Evolutionary conservation across 768 basidiomycete species (phyloP), one percentile per base, ranked within the genome.

Genomic region (Panaeolus cyanescens): DNA sequence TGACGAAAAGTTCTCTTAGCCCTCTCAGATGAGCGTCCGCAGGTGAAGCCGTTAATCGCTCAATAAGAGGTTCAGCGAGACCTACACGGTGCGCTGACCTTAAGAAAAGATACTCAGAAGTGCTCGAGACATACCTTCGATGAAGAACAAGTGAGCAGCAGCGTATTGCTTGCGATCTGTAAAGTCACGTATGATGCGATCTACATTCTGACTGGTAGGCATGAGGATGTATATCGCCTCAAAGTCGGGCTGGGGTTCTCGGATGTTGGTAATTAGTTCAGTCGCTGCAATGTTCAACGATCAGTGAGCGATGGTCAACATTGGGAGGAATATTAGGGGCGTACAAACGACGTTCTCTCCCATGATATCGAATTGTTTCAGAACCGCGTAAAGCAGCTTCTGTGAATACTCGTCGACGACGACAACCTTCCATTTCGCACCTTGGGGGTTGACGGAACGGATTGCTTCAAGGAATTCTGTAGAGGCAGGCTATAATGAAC

Each of bases 261-360:
- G 89, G 70, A 88, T 74, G 67, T 79, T 90, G 63, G 90, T 87
- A 72, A 99, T 93, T 58, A 90, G 85, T 75, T 99, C 96, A 74
- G 99, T 92, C 70, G 93, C 96, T 99, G 74, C 15, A 33, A 12
- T 31, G 20, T n/a, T 5, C 5, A 42, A 7, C 19, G 25, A 50
- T 50, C 45, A 54, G 45, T 31, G 32, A 20, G 45, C 32, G 56
- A 63, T 50, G 55, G n/a, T 60, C 50, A 45, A 45, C 12, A 59
- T 59, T 32, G 53, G 33, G 45, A 32, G 45, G 13, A 39, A 15
- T 10, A 37, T 54, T 25, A 42, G 42, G 12, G 56, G 81, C 94
- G 72, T 78, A 97, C 96, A 84, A 50, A 95, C 97, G 40, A 99
- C 94, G 80, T 96, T 96, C 81, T 97, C 94, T 73, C 95, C 90